A percentile compares a stretch with the other conserved stretches of the same genome.
Evolutionary conservation across 2,329 filamentous ascomycete species (phyloP).

Genomic region (Sarocladium strictum): DNA sequence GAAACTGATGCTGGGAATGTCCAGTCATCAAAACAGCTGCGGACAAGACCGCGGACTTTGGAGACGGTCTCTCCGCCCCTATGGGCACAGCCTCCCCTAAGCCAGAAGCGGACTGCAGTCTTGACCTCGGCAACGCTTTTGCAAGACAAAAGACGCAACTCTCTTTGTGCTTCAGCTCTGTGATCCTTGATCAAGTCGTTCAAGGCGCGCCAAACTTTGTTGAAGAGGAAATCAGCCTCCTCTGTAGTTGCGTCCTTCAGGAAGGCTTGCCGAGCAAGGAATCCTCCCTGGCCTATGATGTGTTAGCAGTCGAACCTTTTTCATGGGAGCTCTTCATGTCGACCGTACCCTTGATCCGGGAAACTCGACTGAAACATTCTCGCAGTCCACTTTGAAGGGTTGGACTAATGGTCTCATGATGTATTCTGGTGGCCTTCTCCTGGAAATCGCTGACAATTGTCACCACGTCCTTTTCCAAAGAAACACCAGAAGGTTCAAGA

Average conservation of each 20-base stretch:
- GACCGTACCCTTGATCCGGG: too few relatives aligned
- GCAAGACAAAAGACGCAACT: not conserved
- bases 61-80: not conserved
- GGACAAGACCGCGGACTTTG: not conserved
- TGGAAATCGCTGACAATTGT: not conserved
- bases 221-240: not conserved
- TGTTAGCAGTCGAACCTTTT: too few relatives aligned
- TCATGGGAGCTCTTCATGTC: too few relatives aligned
- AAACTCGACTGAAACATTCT: not conserved
- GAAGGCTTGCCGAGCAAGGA: not conserved
- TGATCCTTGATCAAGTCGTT: not conserved
- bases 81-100: not conserved
- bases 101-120: not conserved
- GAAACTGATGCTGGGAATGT: not conserved
- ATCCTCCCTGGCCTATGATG: not conserved
- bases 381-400: not conserved
- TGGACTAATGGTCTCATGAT: not conserved
- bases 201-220: not conserved
- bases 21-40: not conserved
- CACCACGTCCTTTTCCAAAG: not conserved
- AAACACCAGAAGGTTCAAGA: not conserved
- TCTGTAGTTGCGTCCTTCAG: not conserved
- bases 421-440: not conserved
- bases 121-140: not conserved
- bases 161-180: not conserved